phyloP scores from a whole-genome alignment of 2,329 filamentous ascomycete genomes.

The Penicillium sp. region DNA sequence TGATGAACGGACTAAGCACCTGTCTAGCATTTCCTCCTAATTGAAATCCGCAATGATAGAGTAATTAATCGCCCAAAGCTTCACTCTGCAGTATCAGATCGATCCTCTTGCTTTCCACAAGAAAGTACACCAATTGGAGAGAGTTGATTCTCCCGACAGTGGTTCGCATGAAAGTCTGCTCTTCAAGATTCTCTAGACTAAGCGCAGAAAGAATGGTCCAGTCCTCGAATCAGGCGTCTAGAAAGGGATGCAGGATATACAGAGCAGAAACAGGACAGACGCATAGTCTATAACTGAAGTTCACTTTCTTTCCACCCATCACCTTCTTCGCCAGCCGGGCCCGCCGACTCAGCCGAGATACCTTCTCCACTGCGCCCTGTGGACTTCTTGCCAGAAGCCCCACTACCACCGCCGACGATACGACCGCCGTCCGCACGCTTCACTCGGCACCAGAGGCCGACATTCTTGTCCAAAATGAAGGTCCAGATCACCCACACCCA shows the following conservation, averaged over 20 bases:
- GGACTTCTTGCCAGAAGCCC: slow-evolving; percentile 6
- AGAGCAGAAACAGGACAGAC: not conserved
- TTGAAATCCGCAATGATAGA: too few relatives aligned
- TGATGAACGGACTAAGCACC: slow-evolving; percentile 20
- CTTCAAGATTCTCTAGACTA: too few relatives aligned
- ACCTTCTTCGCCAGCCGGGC: slow-evolving; percentile 42
- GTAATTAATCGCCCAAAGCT: too few relatives aligned
- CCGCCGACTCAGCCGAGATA: slow-evolving; percentile 41
- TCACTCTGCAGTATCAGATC: too few relatives aligned
- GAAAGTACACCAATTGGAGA: too few relatives aligned
- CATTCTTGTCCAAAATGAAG: slow-evolving; percentile 83
- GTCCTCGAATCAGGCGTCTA: too few relatives aligned
- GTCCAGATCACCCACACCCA: slow-evolving; percentile 94
- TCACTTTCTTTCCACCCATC: slow-evolving; percentile 64
- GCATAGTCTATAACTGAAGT: slow-evolving; percentile 53
- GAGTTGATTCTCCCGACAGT: too few relatives aligned
- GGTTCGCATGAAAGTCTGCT: too few relatives aligned
- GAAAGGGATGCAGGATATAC: too few relatives aligned
- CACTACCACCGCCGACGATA: slow-evolving; percentile 46
- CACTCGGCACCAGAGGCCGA: slow-evolving; percentile 85
- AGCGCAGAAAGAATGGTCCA: too few relatives aligned
- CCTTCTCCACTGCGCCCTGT: slow-evolving; percentile 39
- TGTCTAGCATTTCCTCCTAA: slow-evolving; percentile 11
- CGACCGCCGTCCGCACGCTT: slow-evolving; percentile 77
- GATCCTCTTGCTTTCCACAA: too few relatives aligned